These are phyloP conservation scores for Crucibulum laeve DNA, from an alignment of 768 basidiomycete species.

Conservation along the genomic window DNA sequence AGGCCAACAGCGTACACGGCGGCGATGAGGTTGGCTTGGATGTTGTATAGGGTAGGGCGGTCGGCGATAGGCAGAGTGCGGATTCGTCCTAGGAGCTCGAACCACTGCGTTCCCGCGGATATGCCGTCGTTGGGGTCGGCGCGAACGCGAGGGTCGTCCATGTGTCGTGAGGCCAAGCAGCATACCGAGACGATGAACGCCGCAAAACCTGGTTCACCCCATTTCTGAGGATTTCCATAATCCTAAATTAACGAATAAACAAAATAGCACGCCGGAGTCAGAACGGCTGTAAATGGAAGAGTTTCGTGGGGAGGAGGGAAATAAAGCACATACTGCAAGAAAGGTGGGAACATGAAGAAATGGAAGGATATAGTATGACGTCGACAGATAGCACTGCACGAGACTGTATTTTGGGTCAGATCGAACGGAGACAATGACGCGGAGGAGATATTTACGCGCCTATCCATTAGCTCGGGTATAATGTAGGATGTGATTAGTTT, in stretches of 20 bases:
- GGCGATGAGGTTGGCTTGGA: conserved; percentile 88
- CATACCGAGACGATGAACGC: conserved; percentile 92
- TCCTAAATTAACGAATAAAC: conserved; percentile 48
- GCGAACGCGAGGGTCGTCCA: conserved; percentile 88
- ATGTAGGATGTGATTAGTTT: conserved; percentile 82
- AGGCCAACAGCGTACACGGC: conserved; percentile 90
- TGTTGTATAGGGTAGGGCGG: conserved; percentile 85
- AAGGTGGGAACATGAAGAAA: conserved; percentile 92
- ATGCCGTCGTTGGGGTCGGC: conserved; percentile 77
- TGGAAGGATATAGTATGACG: conserved; percentile 89
- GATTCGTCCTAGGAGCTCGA: conserved; percentile 81
- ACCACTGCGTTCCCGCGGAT: conserved; percentile 90
- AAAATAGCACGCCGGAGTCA: neutral
- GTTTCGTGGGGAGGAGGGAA: conserved; percentile 2
- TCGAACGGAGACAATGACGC: conserved; percentile 3
- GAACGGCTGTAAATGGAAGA: neutral
- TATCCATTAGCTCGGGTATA: conserved; percentile 90
- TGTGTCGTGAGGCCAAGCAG: conserved; percentile 87
- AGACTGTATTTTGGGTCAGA: conserved; percentile 38
- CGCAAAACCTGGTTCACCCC: conserved; percentile 94
- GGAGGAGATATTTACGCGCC: conserved; percentile 38
- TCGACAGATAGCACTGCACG: conserved; percentile 83
- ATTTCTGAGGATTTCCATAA: conserved; percentile 91
- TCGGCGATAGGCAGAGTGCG: conserved; percentile 89
- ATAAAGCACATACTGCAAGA: conserved; percentile 50